Evolutionary conservation across 352 stramenopile genomes (phyloP), one percentile per base, ranked within the genome.

Genomic region (Globisporangium ultimum): DNA sequence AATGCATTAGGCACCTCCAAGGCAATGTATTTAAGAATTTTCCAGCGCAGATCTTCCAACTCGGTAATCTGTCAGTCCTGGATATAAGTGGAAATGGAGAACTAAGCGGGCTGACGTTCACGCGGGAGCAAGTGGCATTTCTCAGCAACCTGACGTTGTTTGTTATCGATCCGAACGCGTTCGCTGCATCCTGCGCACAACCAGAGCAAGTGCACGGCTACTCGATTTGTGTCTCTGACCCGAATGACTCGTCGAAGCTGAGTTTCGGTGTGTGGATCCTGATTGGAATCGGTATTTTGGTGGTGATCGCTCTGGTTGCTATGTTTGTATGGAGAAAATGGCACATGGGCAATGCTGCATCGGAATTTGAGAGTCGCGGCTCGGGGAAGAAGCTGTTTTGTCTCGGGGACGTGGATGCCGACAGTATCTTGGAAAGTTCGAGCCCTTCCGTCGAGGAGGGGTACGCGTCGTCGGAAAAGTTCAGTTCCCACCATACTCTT

Each of bases 121-220:
- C 54, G 15, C 32, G 22, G 1, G 61, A 48, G 10, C 66, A 80
- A 28, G 18, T 69, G 1, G 51, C 53, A 17, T 76, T 70, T 43
- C 53, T 80, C 8, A 55, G n/a, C 21, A 55, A 58, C 14, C 50
- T 80, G 11, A 60, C 56, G 10, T 64, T 12, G n/a, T 78, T 80
- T 43, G 41, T 38, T 0, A 68, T 80, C 50, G 63, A 76, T 48
- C 32, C 61, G 17, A 47, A 50, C 7, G 52, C 41, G 2, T 58
- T 80, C 22, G 57, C 61, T 21, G 76, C 66, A 0, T 53, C 43
- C 9, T 80, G 72, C 17, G 52, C 58, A 0, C 17, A 32, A 6
- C 48, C 60, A 0, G 34, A 46, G 0, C 17, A 45, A 21, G 63
- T 75, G 17, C 57, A 58, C 9, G 55, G 53, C 21, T 75, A 75